Base-by-base conservation (phyloP, 2,329 filamentous ascomycete genomes). In the Amesomyces nigricolor region DNA sequence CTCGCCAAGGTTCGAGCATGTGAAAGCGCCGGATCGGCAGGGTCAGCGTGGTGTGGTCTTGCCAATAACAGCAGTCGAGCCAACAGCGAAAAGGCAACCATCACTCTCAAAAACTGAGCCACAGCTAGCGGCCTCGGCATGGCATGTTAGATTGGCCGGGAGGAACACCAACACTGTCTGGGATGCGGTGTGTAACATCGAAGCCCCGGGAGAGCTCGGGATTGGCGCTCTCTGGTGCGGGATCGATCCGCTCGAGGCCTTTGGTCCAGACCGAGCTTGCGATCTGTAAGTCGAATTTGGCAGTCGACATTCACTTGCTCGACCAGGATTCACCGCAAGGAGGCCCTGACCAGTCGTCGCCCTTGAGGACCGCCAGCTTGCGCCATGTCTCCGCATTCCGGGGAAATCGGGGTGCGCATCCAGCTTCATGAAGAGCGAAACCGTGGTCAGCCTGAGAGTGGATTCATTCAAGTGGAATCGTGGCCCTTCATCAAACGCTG, bases 21-120 rank as follows among this genome's bases (percentile, higher is more conserved):
- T 60, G 58, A 60, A 45, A 53, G 47, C 47, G 48, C 51, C 45
- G 58, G 52, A 51, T 49, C 46, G 51, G 19, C 49, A 43, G 42
- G 57, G 48, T 39, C 46, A 45, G 30, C 32, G 26, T 44, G 51
- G 38, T 35, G 42, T 56, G 51, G 49, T 39, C 39, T 45, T 56
- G 35, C 38, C 46, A 17, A 37, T 26, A 30, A 16, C 9, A 43
- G 35, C 8, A 10, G 9, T 17, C 13, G 37, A 22, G 17, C 38
- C n/a, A 49, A 35, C 39, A 43, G 11, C 45, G 22, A 26, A 40
- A 43, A 17, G 19, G 35, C 19, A 50, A 6, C n/a, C 22, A 10
- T 42, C 26, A 22, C 22, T 26, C 8, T 17, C 38, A 11, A 17
- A 30, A 29, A 4, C 13, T 8, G 13, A 29, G 40, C 5, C 32